These are phyloP conservation scores for Stachybotrys echinatus DNA, from an alignment of 2,329 filamentous ascomycete genomes.

Conservation along the genomic window DNA sequence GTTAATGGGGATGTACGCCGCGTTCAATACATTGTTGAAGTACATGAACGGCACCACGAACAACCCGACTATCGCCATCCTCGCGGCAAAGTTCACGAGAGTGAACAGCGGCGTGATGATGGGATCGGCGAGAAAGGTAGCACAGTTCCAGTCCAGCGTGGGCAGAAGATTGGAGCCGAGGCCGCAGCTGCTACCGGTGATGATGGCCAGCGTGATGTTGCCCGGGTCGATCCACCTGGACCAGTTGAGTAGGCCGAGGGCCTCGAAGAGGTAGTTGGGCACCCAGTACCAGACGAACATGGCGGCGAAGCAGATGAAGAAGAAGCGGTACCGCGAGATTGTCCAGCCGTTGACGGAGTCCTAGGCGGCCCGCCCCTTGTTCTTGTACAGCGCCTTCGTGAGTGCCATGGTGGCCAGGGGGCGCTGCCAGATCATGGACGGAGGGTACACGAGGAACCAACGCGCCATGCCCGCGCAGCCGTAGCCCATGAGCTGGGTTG, in stretches of 20 bases:
- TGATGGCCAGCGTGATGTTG: constrained; percentile 25
- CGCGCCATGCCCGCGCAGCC: constrained; percentile 42
- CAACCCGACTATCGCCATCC: constrained; percentile 45
- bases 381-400: constrained; percentile 17
- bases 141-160: constrained; percentile 36
- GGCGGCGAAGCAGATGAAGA: constrained; percentile 30
- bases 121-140: constrained; percentile 19
- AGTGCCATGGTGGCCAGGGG: constrained; percentile 41
- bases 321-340: constrained; percentile 31
- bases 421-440: constrained; percentile 45
- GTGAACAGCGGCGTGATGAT: constrained; percentile 23
- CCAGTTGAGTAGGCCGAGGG: constrained; percentile 42
- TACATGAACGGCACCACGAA: constrained; percentile 42
- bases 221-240: constrained; percentile 43
- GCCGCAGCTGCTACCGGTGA: constrained; percentile 29
- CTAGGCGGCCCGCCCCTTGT: constrained; percentile 10
- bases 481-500: constrained; percentile 47
- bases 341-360: constrained; percentile 15
- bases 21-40: constrained; percentile 40
- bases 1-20: constrained; percentile 51
- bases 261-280: constrained; percentile 43
- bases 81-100: constrained; percentile 18
- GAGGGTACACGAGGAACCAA: constrained; percentile 42
- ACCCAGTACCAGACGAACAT: constrained; percentile 50
- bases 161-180: constrained; percentile 31